phyloP scores from a whole-genome alignment of 106 monocot genomes.

The Cymbidium sinense region DNA sequence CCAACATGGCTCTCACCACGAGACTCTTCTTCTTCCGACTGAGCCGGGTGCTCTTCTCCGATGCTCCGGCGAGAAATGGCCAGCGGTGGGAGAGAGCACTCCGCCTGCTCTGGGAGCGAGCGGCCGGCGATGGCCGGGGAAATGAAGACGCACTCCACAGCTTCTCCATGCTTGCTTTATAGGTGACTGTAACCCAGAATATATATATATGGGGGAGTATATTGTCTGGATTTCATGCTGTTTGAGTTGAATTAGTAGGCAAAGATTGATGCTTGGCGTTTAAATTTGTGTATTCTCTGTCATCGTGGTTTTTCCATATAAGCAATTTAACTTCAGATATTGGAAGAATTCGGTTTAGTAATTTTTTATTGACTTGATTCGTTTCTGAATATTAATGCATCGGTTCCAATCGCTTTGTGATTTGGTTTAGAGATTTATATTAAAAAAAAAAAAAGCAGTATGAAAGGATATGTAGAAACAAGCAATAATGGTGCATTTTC shows the following conservation, averaged over 20 bases:
- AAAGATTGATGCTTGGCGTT: too few relatives aligned
- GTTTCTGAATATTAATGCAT: too few relatives aligned
- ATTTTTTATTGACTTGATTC: too few relatives aligned
- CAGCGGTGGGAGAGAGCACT: constrained; percentile 41
- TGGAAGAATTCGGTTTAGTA: too few relatives aligned
- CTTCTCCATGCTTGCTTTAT: constrained; percentile 32
- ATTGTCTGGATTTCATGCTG: neutral
- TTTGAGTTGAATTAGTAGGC: neutral
- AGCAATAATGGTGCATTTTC: too few relatives aligned
- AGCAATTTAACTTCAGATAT: too few relatives aligned
- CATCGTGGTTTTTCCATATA: too few relatives aligned
- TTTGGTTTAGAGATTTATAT: too few relatives aligned
- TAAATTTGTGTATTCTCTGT: too few relatives aligned
- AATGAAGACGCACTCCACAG: constrained; percentile 26
- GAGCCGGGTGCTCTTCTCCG: constrained; percentile 24
- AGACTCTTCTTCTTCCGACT: constrained; percentile 47
- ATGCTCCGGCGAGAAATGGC: constrained; percentile 10
- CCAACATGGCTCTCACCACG: constrained; percentile 18
- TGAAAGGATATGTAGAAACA: too few relatives aligned
- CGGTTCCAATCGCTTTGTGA: too few relatives aligned
- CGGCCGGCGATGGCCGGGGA: constrained; percentile 3
- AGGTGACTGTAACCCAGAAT: neutral
- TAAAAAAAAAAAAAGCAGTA: too few relatives aligned
- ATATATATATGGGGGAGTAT: neutral
- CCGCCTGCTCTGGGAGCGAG: constrained; percentile 23